phyloP scores from a whole-genome alignment of 2,329 filamentous ascomycete genomes.

The Cladosporium sp. region DNA sequence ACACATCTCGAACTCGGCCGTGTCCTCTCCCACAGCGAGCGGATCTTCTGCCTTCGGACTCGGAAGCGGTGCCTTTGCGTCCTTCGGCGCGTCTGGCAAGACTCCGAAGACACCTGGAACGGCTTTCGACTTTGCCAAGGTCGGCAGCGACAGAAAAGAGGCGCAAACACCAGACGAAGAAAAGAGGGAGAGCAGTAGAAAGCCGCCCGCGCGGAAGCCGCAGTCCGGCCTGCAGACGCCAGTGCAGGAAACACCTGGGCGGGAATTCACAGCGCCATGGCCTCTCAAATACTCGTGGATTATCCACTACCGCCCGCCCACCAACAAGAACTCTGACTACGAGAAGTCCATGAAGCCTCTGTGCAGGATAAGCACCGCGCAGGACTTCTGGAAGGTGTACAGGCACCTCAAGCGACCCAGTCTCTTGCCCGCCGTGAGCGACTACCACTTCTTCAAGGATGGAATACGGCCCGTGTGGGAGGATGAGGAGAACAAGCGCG shows the following conservation, averaged over 20 bases:
- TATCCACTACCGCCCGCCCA: slow-evolving; percentile 95
- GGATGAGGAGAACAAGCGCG: slow-evolving; percentile 92
- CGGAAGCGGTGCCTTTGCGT: slow-evolving; percentile 92
- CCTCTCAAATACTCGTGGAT: slow-evolving; percentile 85
- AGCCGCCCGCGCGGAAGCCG: slow-evolving; percentile 24
- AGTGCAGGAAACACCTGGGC: slow-evolving; percentile 1
- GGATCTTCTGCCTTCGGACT: slow-evolving; percentile 89
- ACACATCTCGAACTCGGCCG: slow-evolving; percentile 59
- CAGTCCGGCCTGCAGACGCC: slow-evolving; percentile 20
- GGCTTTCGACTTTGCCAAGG: slow-evolving; percentile 70
- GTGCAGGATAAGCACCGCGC: slow-evolving; percentile 73
- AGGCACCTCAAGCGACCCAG: slow-evolving; percentile 87
- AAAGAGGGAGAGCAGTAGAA: slow-evolving; percentile 22
- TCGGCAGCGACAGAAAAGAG: slow-evolving; percentile 59
- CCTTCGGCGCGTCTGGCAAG: slow-evolving; percentile 75
- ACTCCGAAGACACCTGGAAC: slow-evolving; percentile 75
- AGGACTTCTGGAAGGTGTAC: slow-evolving; percentile 91
- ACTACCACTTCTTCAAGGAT: slow-evolving; percentile 97
- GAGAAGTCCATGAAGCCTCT: slow-evolving; percentile 92
- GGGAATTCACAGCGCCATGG: slow-evolving; percentile 25
- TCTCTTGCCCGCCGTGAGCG: slow-evolving; percentile 80
- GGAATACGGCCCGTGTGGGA: slow-evolving; percentile 98
- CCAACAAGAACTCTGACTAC: slow-evolving; percentile 96
- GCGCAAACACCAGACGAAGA: slow-evolving; percentile 39
- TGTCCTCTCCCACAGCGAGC: slow-evolving; percentile 70